Base-by-base conservation (phyloP, 2,329 filamentous ascomycete species). In the Sphaerulina musiva region DNA sequence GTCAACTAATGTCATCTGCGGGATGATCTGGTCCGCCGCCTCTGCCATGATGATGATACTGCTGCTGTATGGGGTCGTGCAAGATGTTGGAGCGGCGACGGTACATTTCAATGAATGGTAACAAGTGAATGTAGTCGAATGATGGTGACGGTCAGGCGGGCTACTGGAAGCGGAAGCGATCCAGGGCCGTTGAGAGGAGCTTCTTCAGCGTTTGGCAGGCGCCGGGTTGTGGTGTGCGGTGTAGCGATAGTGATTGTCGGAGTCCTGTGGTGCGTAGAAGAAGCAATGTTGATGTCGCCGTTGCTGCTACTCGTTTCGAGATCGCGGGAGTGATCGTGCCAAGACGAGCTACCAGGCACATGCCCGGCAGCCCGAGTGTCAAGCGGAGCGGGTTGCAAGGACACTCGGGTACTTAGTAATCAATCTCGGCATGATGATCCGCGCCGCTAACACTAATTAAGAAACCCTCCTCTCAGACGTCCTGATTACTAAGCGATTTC, bases 1-100 rank as follows among this genome's bases (percentile, higher is more conserved):
- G 73, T 95, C 89, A 81, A 90, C 86, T 77, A 95, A 78, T 74
- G 83, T 84, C 87, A 93, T 89, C 73, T 86, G 88, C 78, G 77
- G 76, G 82, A 79, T 75, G 39, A 43, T 51, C 43, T 48, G 48
- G 45, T 54, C 50, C 46, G 48, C 58, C 58, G 55, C 57, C 38
- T 53, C 54, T 53, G 50, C 50, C 87, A 92, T 92, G 69, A 69
- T 83, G 80, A 92, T 92, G 69, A 69, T 83, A 80, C 26, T 47
- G 39, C 14, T 23, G 32, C 53, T 61, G 59, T 70, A 71, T 74
- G 70, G 73, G 72, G 73, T 76, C 74, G 71, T 73, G 73, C 71
- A 52, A 57, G 20, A 45, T 50, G 44, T 36, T 26, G 46, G 44
- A 49, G 47, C 56, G 54, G 59, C 57, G 52, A 54, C 49, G 53